phyloP scores from a whole-genome alignment of 2,329 filamentous ascomycete species.

The Aspergillus sp. region DNA sequence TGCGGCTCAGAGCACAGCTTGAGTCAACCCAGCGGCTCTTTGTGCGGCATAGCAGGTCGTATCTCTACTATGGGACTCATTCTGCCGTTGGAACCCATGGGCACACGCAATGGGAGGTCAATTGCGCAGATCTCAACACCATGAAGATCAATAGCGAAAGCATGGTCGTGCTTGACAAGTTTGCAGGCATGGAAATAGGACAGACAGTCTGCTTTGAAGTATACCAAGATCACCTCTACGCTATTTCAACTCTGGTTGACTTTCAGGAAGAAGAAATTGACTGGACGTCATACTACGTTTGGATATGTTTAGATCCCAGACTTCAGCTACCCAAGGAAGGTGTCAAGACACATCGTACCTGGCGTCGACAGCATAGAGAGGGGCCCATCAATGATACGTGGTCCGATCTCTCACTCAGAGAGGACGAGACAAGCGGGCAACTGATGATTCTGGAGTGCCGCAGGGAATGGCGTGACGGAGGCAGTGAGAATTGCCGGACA shows the following conservation, averaged over 20 bases:
- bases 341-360: conserved; percentile 59
- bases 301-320: conserved; percentile 63
- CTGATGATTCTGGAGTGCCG: conserved; percentile 69
- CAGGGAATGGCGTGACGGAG: conserved; percentile 66
- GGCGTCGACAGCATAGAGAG: conserved; percentile 69
- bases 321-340: conserved; percentile 40
- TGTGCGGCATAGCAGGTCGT: conserved; percentile 65
- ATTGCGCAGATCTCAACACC: conserved; percentile 55
- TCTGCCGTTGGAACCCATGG: conserved; percentile 59
- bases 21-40: conserved; percentile 63
- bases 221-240: conserved; percentile 68
- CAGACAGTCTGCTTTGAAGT: conserved; percentile 74
- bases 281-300: conserved; percentile 72
- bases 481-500: conserved; percentile 64
- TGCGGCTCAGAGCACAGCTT: conserved; percentile 51
- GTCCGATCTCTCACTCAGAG: conserved; percentile 67
- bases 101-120: conserved; percentile 66
- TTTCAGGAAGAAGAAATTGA: conserved; percentile 67
- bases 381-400: conserved; percentile 76
- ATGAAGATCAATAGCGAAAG: conserved; percentile 48
- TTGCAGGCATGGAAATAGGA: conserved; percentile 68
- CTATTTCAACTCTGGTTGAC: conserved; percentile 67
- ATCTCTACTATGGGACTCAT: conserved; percentile 70
- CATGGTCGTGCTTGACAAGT: conserved; percentile 58
- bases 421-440: conserved; percentile 62